Conservation (phyloP, 257 asterid genomes). For the Fraxinus quadrangulata region DNA sequence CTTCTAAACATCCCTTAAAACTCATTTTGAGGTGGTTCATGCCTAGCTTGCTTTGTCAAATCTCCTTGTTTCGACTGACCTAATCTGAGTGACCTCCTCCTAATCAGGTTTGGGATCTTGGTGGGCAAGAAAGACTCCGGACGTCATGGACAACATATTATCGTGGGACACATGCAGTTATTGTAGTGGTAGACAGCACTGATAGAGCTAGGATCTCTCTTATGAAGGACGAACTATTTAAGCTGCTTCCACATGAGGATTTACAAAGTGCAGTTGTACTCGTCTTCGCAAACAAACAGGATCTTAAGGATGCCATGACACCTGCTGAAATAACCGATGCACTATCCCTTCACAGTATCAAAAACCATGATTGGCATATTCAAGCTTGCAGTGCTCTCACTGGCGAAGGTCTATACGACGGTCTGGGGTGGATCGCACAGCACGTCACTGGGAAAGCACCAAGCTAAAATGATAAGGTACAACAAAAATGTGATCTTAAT, state of each 20-base stretch:
- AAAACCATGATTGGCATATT: conserved; percentile 98
- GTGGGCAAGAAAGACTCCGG: conserved; percentile 93
- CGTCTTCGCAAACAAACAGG: conserved; percentile 96
- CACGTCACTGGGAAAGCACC: conserved; percentile 80
- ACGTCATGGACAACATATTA: conserved; percentile 96
- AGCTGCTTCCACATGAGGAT: conserved; percentile 87
- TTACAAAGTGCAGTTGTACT: conserved; percentile 79
- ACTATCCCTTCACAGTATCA: conserved; percentile 88
- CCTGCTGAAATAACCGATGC: conserved; percentile 98
- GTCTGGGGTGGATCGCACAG: conserved; percentile 97
- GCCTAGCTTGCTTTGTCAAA: neutral
- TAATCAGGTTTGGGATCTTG: conserved; percentile 95
- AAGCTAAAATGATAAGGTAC: conserved; percentile 41
- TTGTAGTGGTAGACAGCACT: conserved; percentile 90
- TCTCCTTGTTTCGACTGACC: neutral
- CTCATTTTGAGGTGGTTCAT: neutral
- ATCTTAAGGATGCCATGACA: conserved; percentile 93
- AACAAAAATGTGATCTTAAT: neutral
- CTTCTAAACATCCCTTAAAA: no score
- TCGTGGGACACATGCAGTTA: conserved; percentile 92
- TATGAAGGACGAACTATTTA: conserved; percentile 87
- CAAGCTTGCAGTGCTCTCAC: conserved; percentile 95
- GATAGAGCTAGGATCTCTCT: conserved; percentile 90
- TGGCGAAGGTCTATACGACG: conserved; percentile 96
- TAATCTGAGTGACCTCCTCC: neutral